phyloP scores from a whole-genome alignment of 345 rosid genomes.

The Camelina hispida region DNA sequence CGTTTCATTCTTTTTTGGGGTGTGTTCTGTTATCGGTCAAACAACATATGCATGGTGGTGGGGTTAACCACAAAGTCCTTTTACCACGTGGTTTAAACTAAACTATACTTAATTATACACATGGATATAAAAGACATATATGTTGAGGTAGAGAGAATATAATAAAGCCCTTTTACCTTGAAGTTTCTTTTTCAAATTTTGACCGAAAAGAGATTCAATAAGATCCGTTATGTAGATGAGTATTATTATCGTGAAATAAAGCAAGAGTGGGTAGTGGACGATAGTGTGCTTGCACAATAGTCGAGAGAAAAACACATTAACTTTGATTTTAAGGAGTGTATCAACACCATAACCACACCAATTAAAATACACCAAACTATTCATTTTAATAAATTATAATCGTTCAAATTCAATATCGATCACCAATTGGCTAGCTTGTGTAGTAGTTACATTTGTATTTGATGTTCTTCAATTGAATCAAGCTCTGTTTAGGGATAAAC shows the following conservation, averaged over 20 bases:
- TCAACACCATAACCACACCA: conserved; percentile 1
- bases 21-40: conserved; percentile 25
- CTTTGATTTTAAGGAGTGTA: conserved; percentile 10
- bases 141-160: conserved; percentile 35
- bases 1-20: neutral
- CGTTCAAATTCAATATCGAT: neutral
- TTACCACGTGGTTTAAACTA: conserved; percentile 41
- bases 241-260: conserved; percentile 34
- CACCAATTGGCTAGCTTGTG: conserved; percentile 4
- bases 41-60: conserved; percentile 39
- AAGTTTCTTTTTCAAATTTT: conserved; percentile 40
- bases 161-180: conserved; percentile 44
- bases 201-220: conserved; percentile 45
- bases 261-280: conserved; percentile 40
- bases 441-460: conserved; percentile 12
- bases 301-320: conserved; percentile 38
- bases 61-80: conserved; percentile 39
- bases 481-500: neutral
- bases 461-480: neutral
- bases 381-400: neutral
- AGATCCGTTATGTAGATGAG: conserved; percentile 40
- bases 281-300: conserved; percentile 44
- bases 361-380: no score
- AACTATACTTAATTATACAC: conserved; percentile 18
- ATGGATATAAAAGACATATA: conserved; percentile 11